Conservation (phyloP, 352 stramenopile genomes). For the Pythium folliculosum region DNA sequence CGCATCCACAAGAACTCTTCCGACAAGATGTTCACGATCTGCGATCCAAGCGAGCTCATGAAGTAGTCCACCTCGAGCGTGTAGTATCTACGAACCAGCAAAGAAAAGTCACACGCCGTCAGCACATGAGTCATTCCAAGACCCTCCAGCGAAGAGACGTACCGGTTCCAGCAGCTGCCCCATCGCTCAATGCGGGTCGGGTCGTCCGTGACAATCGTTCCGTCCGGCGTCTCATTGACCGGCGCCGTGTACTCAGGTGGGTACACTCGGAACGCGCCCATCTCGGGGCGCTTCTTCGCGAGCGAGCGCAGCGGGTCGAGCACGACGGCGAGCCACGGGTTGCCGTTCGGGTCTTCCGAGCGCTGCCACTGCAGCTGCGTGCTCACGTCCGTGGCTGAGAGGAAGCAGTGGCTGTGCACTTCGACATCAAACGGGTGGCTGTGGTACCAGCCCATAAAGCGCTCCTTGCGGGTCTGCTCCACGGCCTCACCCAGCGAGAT, state of each 20-base stretch:
- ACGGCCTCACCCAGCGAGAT: slow-evolving; percentile 96
- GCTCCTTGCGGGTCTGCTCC: slow-evolving; percentile 94
- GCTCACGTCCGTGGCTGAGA: slow-evolving; percentile 96
- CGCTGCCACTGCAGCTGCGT: slow-evolving; percentile 99
- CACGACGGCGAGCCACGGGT: slow-evolving; percentile 98
- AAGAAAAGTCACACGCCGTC: not conserved
- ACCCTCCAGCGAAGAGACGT: slow-evolving; percentile 5
- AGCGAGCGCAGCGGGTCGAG: slow-evolving; percentile 96
- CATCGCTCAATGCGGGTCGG: slow-evolving; percentile 93
- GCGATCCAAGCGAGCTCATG: slow-evolving; percentile 91
- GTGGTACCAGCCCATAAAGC: slow-evolving; percentile 99
- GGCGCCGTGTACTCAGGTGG: slow-evolving; percentile 94
- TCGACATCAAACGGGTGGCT: slow-evolving; percentile 98
- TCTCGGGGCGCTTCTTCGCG: slow-evolving; percentile 91
- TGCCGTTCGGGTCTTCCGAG: slow-evolving; percentile 93
- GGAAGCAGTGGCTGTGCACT: slow-evolving; percentile 96
- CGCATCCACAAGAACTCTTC: slow-evolving; percentile 94
- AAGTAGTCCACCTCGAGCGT: slow-evolving; percentile 96
- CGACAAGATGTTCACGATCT: slow-evolving; percentile 92
- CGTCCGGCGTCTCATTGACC: slow-evolving; percentile 95
- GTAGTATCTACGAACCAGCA: slow-evolving; percentile 80
- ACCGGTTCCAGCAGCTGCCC: slow-evolving; percentile 95
- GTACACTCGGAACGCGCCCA: slow-evolving; percentile 98
- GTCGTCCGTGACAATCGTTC: slow-evolving; percentile 93
- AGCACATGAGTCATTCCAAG: not conserved